These are phyloP conservation scores for Diospyros kaki DNA, from an alignment of 148 eudicot genomes.

Conservation along the genomic window DNA sequence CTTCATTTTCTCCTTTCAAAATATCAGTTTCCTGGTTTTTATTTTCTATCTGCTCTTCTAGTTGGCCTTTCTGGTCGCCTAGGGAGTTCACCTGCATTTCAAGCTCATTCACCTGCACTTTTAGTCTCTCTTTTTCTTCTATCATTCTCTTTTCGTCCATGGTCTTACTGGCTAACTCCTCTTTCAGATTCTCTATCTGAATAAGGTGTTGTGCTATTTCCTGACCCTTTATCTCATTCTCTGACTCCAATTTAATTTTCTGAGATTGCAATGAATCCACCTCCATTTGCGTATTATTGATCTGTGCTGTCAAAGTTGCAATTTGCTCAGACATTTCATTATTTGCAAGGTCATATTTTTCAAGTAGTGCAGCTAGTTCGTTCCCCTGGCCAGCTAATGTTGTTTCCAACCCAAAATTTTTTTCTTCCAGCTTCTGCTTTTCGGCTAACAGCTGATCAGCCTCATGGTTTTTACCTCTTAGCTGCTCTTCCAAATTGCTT, in stretches of 20 bases:
- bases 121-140: conserved; percentile 23
- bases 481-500: conserved; percentile 21
- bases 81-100: conserved; percentile 41
- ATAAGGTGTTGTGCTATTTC: conserved; percentile 22
- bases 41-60: conserved; percentile 35
- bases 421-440: conserved; percentile 23
- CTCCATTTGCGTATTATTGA: conserved; percentile 23
- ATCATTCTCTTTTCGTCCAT: conserved; percentile 22
- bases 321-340: conserved; percentile 22
- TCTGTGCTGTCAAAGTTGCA: conserved; percentile 15
- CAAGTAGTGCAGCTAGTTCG: conserved; percentile 18
- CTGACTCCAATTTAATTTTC: conserved; percentile 17
- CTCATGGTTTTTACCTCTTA: conserved; percentile 26
- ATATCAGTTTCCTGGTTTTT: conserved; percentile 21
- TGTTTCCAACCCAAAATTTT: conserved; percentile 30
- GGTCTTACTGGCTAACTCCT: conserved; percentile 19
- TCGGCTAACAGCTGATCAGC: conserved; percentile 10
- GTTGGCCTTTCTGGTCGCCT: conserved; percentile 27
- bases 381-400: conserved; percentile 26
- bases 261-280: conserved; percentile 15
- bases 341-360: conserved; percentile 13
- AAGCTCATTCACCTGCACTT: conserved; percentile 28
- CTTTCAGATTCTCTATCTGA: conserved; percentile 23
- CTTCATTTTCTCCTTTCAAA: conserved; percentile 27
- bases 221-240: conserved; percentile 15